Evolutionary conservation across 805 yeast genomes (phyloP), one percentile per base, ranked within the genome.

Genomic region (Debaryomyces castellii): DNA sequence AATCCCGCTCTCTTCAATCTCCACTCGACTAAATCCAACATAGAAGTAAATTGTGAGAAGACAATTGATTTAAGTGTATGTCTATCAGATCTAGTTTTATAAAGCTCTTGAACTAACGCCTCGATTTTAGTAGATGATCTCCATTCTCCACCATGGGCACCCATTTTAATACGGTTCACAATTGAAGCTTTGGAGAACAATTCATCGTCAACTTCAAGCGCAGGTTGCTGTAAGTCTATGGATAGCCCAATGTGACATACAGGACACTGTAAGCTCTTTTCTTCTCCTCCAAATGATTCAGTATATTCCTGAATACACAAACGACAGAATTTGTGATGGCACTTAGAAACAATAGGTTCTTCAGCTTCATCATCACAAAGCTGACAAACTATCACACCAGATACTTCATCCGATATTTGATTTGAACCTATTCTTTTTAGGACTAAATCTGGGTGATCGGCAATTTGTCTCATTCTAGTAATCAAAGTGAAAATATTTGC

Each of bases 301-400:
- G 86, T 81, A 59, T 94, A 94, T 64, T 95, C 99, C 47, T 78
- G 82, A 46, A 94, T 81, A 63, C 99, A 94, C 74, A 94, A 74
- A 23, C 99, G 79, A 62, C 99, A 94, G 61, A 94, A 94, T 50
- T 80, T 80, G 62, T 94, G 99, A 54, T 87, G 96, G 64, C 99
- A 94, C 60, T 86, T 88, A 2, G 96, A 86, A 63, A 87, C 91
- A 39, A 94, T 90, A 0, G 99, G 96, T 49, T 94, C 99, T 64
- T 94, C 98, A 0, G 98, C 97, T 65, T 91, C 97, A 60, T 94
- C 99, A 54, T 91, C 98, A 67, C 99, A 94, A 20, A 94, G 62
- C 53, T 89, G 95, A 61, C 99, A 94, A 35, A 94, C 85, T 32
- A 72, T 68, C 9, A 90, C 80, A 1, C 81, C 81, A 9, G 76